phyloP scores from a whole-genome alignment of 1,284 basidiomycete genomes.

The Apiotrichum laibachii region DNA sequence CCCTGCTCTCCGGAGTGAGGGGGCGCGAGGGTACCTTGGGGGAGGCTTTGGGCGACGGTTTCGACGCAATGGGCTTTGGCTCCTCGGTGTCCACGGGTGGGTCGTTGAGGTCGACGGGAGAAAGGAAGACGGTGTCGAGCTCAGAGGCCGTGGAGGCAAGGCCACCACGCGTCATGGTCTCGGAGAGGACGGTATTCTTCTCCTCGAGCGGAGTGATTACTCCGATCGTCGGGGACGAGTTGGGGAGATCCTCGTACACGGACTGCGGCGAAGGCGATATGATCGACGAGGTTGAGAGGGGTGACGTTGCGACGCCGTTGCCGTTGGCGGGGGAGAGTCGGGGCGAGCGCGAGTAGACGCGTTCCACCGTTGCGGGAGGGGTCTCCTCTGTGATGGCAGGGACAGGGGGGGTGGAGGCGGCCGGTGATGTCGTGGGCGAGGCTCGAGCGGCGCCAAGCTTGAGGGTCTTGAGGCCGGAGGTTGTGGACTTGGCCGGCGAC shows the following conservation, averaged over 20 bases:
- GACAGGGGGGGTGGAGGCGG: neutral
- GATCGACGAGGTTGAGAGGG: too few relatives aligned
- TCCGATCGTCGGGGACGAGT: neutral
- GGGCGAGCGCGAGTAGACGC: neutral
- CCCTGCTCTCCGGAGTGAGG: neutral
- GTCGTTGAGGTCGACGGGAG: neutral
- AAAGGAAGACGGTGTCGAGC: neutral
- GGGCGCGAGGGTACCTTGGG: too few relatives aligned
- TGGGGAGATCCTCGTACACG: neutral
- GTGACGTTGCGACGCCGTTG: neutral
- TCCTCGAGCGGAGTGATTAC: neutral
- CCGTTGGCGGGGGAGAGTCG: neutral
- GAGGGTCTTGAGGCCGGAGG: neutral
- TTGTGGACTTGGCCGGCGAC: neutral
- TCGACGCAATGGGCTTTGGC: too few relatives aligned
- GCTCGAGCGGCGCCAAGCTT: neutral
- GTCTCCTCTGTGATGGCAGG: neutral
- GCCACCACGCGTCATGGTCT: neutral
- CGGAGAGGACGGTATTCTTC: neutral
- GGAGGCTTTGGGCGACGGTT: too few relatives aligned
- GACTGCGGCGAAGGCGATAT: neutral
- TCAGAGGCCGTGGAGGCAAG: neutral
- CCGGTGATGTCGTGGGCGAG: neutral
- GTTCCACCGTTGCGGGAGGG: neutral
- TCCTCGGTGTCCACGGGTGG: neutral